Base-by-base conservation (phyloP, 345 rosid genomes). In the Aethionema arabicum region DNA sequence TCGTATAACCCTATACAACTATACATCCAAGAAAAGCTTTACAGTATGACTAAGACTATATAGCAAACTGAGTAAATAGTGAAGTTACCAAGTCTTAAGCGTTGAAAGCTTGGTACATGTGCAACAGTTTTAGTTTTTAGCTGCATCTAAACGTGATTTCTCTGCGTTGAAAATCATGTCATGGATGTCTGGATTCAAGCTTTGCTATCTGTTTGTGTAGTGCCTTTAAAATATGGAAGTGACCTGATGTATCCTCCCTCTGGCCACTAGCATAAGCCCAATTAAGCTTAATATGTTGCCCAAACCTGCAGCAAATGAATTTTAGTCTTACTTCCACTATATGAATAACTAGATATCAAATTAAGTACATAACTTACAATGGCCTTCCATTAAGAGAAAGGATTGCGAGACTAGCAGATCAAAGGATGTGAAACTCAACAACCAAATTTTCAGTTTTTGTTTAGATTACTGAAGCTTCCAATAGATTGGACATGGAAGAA, bases 201-300 rank as follows among this genome's bases (percentile, higher is more conserved):
- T 72, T 76, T 36, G 78, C 67, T 57, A 90, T 74, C 74, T 85
- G 93, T 59, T 67, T 77, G 54, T 79, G 95, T 71, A 89, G 64
- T 52, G 83, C 84, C 68, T 69, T 83, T 82, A 87, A 70, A 74
- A 77, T 61, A 57, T 85, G 85, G 7, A 89, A 55, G 4, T 90
- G 96, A 40, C 73, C 88, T 2, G 87, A 84, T 11, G 99, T 90
- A 74, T 93, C 99, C 81, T 93, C 99, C 63, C 97, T 86, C 83
- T 93, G 99, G 74, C 86, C 86, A 80, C 90, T 62, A 11, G 74
- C 68, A 48, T 69, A 69, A 62, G 74, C 74, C 74, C 74, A 69
- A 15, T 69, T 69, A 47, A n/a, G n/a, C n/a, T n/a, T n/a, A n/a
- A n/a, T n/a, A n/a, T n/a, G n/a, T n/a, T n/a, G n/a, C n/a, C n/a